Base-by-base conservation (phyloP, 495 filamentous ascomycete species). In the Penicillium herquei region DNA sequence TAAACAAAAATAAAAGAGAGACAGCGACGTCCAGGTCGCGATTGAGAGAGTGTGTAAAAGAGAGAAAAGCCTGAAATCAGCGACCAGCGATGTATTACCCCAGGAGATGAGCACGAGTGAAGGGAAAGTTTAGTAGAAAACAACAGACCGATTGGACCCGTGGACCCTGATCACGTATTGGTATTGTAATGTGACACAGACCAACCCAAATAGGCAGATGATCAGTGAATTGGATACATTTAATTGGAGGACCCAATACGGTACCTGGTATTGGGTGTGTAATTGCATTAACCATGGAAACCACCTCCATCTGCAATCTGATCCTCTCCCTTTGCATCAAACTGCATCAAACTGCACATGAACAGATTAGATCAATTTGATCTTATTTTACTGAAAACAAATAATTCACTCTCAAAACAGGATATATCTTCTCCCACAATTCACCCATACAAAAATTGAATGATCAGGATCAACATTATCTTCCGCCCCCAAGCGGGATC, bases 11-110 rank as follows among this genome's bases (percentile, higher is more conserved):
- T 44, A 64, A 68, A 66, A 41, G 65, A 68, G 55, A 11, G 63
- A 68, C 59, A 59, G 58, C 65, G 65, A 68, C 65, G 58, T 56
- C 65, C 65, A 68, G 65, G 65, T 44, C 65, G 60, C 57, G 51
- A 26, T 34, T 34, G 31, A 18, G 39, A 31, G 49, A 53, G 41
- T 45, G 42, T 34, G 35, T 17, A 39, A 46, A 53, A 14, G 16
- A 31, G 32, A 30, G 48, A 35, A 43, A 44, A 51, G 16, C 17
- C 17, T 21, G 43, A 37, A 32, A 33, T 55, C 51, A 45, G 54
- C 39, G 54, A 26, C 21, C 21, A 26, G 21, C 21, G 21, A 26
- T 26, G 21, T 26, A 26, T 26, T 26, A 26, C n/a, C n/a, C n/a
- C 21, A 26, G 21, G 21, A 26, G 21, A 26, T 26, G 21, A 26